Evolutionary conservation across 106 monocot genomes (phyloP), one percentile per base, ranked within the genome.

Genomic region (Acorus calamus): DNA sequence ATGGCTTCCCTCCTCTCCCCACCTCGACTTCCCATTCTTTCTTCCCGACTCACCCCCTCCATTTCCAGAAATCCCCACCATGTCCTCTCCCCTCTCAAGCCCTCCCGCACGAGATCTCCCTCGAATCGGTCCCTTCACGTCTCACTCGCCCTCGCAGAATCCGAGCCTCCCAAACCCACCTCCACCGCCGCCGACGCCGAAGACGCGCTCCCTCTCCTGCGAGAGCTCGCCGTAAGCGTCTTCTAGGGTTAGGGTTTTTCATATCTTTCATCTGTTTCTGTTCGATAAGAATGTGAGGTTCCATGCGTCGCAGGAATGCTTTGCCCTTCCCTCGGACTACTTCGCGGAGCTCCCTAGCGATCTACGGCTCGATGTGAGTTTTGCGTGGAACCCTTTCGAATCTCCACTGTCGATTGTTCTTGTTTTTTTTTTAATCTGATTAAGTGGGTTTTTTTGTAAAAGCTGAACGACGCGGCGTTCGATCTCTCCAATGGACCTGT

Each of bases 391-490:
- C 28, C 28, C 28, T 28, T 28, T 28, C 28, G 28, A 9, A 4
- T 14, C 5, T 47, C 61, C 6, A 7, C 46, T 2, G 11, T 3
- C 28, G 43, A 4, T 55, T 41, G 50, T 4, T 8, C 28, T 65
- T 6, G 42, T 3, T 7, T 61, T 49, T 6, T 5, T 10, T 46
- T 57, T 50, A 3, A 3, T 11, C 4, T 7, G 12, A 47, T 68
- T 14, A 7, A 5, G 44, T 57, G 28, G 10, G n/a, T 57, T 7
- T 7, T 7, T 14, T 41, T 55, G 8, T 3, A 50, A 14, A 71
- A 94, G 93, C 73, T 94, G 12, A 94, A 89, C 66, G 93, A 94
- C 66, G 93, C 93, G 66, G 86, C 93, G 44, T 94, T 94, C 56
- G 93, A 94, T 80, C 84, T 94, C 7, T 65, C 93, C 2, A 94